These are phyloP conservation scores for Brettanomyces naardenensis DNA, from an alignment of 805 yeast species.

Conservation along the genomic window DNA sequence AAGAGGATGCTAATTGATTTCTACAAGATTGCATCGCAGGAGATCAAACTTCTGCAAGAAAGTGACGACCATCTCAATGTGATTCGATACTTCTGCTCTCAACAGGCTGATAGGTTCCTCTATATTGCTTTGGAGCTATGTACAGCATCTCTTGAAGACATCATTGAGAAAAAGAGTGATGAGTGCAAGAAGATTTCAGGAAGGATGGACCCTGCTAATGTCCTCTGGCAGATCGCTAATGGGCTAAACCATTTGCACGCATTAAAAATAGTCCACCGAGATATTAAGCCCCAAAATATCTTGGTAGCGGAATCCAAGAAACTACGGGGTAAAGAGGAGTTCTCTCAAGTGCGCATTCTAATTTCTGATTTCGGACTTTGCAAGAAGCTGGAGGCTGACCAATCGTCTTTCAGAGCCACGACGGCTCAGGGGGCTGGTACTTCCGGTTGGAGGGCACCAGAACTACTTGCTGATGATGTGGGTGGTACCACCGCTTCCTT, in stretches of 20 bases:
- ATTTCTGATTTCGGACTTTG: constrained; percentile 97
- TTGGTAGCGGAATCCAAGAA: constrained; percentile 67
- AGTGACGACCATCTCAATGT: constrained; percentile 97
- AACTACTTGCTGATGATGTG: constrained; percentile 43
- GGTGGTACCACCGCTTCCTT: constrained; percentile 4
- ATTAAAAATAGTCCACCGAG: constrained; percentile 88
- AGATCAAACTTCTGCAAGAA: constrained; percentile 78
- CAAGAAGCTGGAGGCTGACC: constrained; percentile 84
- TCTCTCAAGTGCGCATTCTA: constrained; percentile 53
- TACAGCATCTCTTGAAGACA: constrained; percentile 79
- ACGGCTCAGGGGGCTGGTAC: constrained; percentile 94
- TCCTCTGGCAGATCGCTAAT: constrained; percentile 67
- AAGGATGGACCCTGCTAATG: constrained; percentile 41
- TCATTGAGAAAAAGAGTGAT: constrained; percentile 48
- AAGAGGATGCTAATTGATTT: constrained; percentile 90
- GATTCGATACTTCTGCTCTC: constrained; percentile 88
- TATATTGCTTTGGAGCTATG: constrained; percentile 93
- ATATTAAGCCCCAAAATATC: constrained; percentile 90
- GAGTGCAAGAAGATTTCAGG: constrained; percentile 29
- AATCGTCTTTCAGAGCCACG: constrained; percentile 88
- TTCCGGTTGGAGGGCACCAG: constrained; percentile 98
- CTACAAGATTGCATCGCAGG: constrained; percentile 90
- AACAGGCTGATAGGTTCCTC: constrained; percentile 76
- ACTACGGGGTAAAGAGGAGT: constrained; percentile 19
- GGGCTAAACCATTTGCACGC: constrained; percentile 86